Percentiles rank a stretch among this genome's conserved stretches.
Conservation (phyloP, 1,284 basidiomycete species). For the Leccinum pachyderme region DNA sequence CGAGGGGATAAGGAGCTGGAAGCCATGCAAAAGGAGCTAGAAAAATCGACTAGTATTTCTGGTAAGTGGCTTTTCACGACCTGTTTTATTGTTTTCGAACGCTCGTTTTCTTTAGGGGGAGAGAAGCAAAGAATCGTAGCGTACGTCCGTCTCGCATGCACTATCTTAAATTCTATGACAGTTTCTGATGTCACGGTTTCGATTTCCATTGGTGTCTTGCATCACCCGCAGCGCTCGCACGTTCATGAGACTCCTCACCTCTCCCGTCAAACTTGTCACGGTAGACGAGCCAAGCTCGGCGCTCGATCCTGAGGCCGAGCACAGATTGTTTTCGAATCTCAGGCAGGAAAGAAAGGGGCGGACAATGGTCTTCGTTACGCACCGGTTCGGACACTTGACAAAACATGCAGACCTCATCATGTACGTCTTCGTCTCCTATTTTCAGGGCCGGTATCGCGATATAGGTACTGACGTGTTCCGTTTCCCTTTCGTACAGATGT, state of each 20-base stretch:
- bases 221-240: constrained; percentile 32
- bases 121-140: constrained; percentile 43
- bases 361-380: constrained; percentile 68
- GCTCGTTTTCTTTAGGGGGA: constrained; percentile 27
- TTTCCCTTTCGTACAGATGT: constrained; percentile 40
- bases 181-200: neutral
- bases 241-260: constrained; percentile 46
- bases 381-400: constrained; percentile 66
- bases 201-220: neutral
- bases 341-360: constrained; percentile 49
- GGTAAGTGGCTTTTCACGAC: constrained; percentile 7
- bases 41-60: constrained; percentile 38
- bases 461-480: neutral
- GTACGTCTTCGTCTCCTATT: constrained; percentile 34
- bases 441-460: neutral
- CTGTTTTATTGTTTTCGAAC: neutral
- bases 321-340: constrained; percentile 51
- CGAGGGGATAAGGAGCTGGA: constrained; percentile 36
- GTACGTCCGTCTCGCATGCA: constrained; percentile 18
- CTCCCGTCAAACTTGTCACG: constrained; percentile 44
- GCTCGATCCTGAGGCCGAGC: constrained; percentile 50
- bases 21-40: constrained; percentile 32
- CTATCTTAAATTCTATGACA: neutral
- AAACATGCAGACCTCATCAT: constrained; percentile 60
- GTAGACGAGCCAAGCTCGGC: constrained; percentile 57